Percentiles rank a stretch among this genome's conserved stretches.
These are phyloP conservation scores for Meyerozyma athensensis DNA, from an alignment of 1,139 yeast species.

Conservation along the genomic window DNA sequence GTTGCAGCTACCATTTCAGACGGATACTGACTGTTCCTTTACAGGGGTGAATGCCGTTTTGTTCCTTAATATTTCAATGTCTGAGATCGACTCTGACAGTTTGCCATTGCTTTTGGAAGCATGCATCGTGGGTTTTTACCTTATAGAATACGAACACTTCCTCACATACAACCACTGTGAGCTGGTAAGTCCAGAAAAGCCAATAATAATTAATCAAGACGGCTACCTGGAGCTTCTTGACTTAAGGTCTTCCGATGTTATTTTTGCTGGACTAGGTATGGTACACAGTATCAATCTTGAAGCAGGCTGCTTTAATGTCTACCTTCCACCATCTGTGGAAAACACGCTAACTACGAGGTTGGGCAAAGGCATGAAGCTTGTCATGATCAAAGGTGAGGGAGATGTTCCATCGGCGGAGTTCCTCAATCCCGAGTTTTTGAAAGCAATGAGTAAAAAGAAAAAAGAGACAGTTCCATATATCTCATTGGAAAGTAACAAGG, in stretches of 20 bases:
- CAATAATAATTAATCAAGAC: not conserved
- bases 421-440: slow-evolving; percentile 20
- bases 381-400: slow-evolving; percentile 63
- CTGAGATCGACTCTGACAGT: slow-evolving; percentile 31
- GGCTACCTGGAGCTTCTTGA: slow-evolving; percentile 7
- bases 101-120: slow-evolving; percentile 46
- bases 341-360: slow-evolving; percentile 12
- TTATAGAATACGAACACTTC: slow-evolving; percentile 16
- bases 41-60: slow-evolving; percentile 36
- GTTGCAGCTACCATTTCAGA: slow-evolving; percentile 40
- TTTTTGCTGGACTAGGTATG: slow-evolving; percentile 42
- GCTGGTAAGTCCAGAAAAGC: not conserved
- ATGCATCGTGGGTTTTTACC: slow-evolving; percentile 47
- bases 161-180: not conserved
- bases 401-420: slow-evolving; percentile 41
- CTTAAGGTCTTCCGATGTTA: slow-evolving; percentile 10
- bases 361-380: slow-evolving; percentile 26
- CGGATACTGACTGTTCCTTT: slow-evolving; percentile 12
- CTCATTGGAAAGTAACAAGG: slow-evolving; percentile 42
- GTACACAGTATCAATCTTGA: slow-evolving; percentile 58
- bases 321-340: slow-evolving; percentile 42
- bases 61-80: slow-evolving; percentile 28
- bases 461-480: slow-evolving; percentile 42
- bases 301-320: slow-evolving; percentile 45
- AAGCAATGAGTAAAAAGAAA: slow-evolving; percentile 11